Percentiles rank a stretch among this genome's conserved stretches.
Conservation (phyloP, 2,329 filamentous ascomycete species). For the Paraphaeosphaeria minitans region DNA sequence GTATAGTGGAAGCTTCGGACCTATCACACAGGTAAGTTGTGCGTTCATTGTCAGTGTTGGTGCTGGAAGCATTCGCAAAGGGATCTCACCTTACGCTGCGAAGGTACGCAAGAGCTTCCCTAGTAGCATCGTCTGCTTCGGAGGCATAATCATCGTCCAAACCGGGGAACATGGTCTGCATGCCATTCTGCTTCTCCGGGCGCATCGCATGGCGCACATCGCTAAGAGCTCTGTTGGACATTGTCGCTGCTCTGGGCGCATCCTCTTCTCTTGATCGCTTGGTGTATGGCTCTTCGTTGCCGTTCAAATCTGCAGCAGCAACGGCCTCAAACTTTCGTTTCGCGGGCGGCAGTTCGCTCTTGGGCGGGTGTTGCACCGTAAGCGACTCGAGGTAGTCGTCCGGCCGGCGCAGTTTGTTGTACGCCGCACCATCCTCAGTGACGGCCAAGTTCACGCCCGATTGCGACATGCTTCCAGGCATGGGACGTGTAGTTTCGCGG, state of each 20-base stretch:
- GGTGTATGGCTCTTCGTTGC: conserved; percentile 5
- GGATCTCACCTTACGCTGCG: conserved; percentile 40
- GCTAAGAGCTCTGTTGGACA: not conserved
- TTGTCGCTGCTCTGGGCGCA: not conserved
- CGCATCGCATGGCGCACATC: conserved; percentile 14
- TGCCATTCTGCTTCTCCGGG: conserved; percentile 26
- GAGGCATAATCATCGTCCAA: conserved; percentile 34
- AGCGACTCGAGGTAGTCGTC: conserved; percentile 31
- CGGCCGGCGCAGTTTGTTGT: conserved; percentile 46
- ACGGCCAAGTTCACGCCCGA: conserved; percentile 33
- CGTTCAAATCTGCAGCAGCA: not conserved
- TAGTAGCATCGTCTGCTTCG: conserved; percentile 35
- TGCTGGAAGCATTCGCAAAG: not conserved
- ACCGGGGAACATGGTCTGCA: conserved; percentile 38
- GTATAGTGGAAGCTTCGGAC: conserved; percentile 75
- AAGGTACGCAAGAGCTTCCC: conserved; percentile 43
- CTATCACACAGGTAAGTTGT: conserved; percentile 53
- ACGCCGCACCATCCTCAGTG: conserved; percentile 41
- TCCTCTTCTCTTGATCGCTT: conserved; percentile 24
- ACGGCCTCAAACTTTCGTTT: conserved; percentile 33
- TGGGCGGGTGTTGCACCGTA: conserved; percentile 14
- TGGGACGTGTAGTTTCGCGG: not conserved
- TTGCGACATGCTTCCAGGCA: conserved; percentile 25
- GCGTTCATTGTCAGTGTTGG: conserved; percentile 17
- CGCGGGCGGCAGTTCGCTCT: conserved; percentile 8